Evolutionary conservation across 2,329 filamentous ascomycete genomes (phyloP).

Genomic region (Paramyrothecium roridum): DNA sequence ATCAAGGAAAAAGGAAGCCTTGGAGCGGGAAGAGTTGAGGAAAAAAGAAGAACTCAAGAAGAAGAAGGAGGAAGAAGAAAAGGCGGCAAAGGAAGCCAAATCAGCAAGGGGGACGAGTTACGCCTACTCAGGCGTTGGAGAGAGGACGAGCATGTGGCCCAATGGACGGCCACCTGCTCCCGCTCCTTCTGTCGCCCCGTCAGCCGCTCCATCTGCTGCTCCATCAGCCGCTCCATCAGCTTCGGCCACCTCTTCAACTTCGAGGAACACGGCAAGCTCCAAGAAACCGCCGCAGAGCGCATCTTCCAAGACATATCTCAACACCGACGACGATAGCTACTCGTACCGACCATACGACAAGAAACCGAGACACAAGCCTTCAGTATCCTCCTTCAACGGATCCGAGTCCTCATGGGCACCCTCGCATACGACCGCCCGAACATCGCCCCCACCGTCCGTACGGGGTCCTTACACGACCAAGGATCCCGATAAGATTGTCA

Average conservation of each 20-base stretch:
- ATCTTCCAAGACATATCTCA: constrained; percentile 56
- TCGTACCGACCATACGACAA: constrained; percentile 78
- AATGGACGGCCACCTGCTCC: constrained; percentile 50
- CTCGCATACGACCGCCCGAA: constrained; percentile 78
- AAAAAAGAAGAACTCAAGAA: constrained; percentile 3
- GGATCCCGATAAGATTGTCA: constrained; percentile 93
- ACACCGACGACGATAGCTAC: constrained; percentile 63
- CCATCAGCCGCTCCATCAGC: constrained; percentile 18
- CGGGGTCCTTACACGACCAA: constrained; percentile 79
- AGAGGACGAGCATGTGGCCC: constrained; percentile 69
- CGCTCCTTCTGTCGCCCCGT: constrained; percentile 16
- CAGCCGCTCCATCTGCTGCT: constrained; percentile 16
- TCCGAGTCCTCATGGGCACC: constrained; percentile 86
- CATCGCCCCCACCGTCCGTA: constrained; percentile 77
- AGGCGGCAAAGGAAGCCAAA: constrained; percentile 28
- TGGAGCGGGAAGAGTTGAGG: constrained; percentile 17
- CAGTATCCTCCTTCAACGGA: constrained; percentile 63
- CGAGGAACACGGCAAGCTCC: constrained; percentile 24
- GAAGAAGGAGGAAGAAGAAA: constrained; percentile 27
- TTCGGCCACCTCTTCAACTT: constrained; percentile 13
- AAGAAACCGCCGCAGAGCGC: constrained; percentile 39
- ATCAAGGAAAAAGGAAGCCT: constrained; percentile 22
- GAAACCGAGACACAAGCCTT: constrained; percentile 54
- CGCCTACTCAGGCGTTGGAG: constrained; percentile 62
- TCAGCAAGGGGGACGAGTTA: constrained; percentile 55